phyloP scores from a whole-genome alignment of 345 rosid species.

The sweet orange (Citrus sinensis) region DNA sequence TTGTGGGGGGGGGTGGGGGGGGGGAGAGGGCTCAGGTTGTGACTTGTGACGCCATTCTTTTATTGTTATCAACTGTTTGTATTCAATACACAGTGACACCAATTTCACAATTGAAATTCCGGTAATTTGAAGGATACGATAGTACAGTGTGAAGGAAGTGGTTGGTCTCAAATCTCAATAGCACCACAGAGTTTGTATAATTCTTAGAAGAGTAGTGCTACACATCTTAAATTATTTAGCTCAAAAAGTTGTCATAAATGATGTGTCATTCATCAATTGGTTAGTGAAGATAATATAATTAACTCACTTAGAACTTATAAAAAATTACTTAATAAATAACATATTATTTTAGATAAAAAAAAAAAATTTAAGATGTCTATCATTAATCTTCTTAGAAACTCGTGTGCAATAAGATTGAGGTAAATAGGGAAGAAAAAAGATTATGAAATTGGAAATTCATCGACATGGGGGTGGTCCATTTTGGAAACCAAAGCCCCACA shows the following conservation, averaged over 20 bases:
- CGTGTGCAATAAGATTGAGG: background rate
- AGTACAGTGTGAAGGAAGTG: background rate
- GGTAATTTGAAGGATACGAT: too few relatives aligned
- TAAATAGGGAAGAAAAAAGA: background rate
- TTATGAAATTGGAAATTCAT: background rate
- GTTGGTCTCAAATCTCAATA: background rate
- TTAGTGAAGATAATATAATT: too few relatives aligned
- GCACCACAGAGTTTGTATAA: background rate
- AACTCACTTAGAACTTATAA: rapidly evolving
- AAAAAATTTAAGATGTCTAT: too few relatives aligned
- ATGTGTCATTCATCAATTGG: rapidly evolving
- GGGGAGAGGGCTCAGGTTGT: too few relatives aligned
- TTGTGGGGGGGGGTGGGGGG: too few relatives aligned
- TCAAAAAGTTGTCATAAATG: rapidly evolving
- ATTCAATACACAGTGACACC: too few relatives aligned
- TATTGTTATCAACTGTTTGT: too few relatives aligned
- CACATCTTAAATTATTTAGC: too few relatives aligned
- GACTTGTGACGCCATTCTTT: too few relatives aligned
- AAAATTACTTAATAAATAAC: too few relatives aligned
- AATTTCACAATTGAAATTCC: too few relatives aligned
- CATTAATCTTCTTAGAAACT: background rate
- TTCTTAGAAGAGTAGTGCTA: background rate
- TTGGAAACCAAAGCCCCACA: background rate
- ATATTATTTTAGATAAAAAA: too few relatives aligned
- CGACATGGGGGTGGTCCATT: background rate